Conservation (phyloP, 208 protist genomes). For the Acanthamoeba royreba region DNA sequence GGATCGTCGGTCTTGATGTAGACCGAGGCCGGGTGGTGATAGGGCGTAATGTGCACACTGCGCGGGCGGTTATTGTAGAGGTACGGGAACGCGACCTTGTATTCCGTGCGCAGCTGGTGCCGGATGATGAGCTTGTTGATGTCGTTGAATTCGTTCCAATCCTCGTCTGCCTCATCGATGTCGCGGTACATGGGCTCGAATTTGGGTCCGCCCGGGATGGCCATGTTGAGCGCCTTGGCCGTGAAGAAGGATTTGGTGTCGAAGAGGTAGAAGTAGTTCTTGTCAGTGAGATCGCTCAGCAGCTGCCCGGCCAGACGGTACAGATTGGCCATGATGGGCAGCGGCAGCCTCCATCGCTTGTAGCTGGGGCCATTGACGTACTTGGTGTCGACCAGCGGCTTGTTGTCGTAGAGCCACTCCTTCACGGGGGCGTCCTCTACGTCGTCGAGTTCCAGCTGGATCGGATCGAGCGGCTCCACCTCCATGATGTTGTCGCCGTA, state of each 20-base stretch:
- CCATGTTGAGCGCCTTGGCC: conserved; percentile 98
- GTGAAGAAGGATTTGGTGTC: conserved; percentile 98
- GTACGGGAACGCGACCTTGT: conserved; percentile 99
- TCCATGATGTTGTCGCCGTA: conserved; percentile 99
- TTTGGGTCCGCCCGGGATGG: conserved; percentile 99
- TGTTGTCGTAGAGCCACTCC: conserved; percentile 99
- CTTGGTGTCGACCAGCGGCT: conserved; percentile 84
- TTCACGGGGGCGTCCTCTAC: conserved; percentile 96
- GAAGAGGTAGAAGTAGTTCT: conserved; percentile 99
- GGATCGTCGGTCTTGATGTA: conserved; percentile 93
- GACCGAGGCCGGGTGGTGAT: conserved; percentile 91
- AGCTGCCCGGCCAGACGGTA: conserved; percentile 90
- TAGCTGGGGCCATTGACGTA: conserved; percentile 94
- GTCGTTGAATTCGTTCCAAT: conserved; percentile 99
- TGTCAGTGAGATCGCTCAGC: conserved; percentile 90
- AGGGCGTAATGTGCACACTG: conserved; percentile 86
- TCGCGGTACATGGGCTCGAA: conserved; percentile 96
- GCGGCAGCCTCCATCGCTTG: conserved; percentile 92
- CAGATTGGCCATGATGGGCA: conserved; percentile 96
- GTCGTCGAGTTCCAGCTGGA: conserved; percentile 96
- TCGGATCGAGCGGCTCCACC: conserved; percentile 92
- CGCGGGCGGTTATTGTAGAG: conserved; percentile 98
- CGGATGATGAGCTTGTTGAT: conserved; percentile 99
- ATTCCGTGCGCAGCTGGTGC: conserved; percentile 98
- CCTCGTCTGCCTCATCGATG: conserved; percentile 85